Base-by-base conservation (phyloP, 257 asterid genomes). In the Eucommia ulmoides region DNA sequence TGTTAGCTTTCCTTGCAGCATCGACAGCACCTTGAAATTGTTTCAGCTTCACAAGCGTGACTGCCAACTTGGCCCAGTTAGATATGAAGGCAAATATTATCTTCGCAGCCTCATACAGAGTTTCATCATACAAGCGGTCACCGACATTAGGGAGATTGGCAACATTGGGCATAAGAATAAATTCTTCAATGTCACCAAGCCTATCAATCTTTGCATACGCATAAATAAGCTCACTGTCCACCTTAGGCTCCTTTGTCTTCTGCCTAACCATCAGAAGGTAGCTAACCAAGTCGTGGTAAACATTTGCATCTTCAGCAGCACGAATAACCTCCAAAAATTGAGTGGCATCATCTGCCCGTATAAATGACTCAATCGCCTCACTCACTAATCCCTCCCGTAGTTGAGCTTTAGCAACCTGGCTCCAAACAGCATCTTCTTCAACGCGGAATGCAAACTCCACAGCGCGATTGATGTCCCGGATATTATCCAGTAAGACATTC, bases 1-100 rank as follows among this genome's bases (percentile, higher is more conserved):
- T 91, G 57, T 91, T 91, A 48, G 99, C 99, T 77, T 91, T 91
- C 57, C 99, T 72, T n/a, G 99, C 99, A 44, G 99, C 99, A 87
- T 91, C 99, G 57, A 91, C 99, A 45, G 97, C 99, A 20, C 97
- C 87, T 77, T 91, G 99, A 71, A 87, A 91, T 65, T 91, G 99
- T 60, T 75, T 81, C 78, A 91, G 53, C 74, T 72, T 91, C 65
- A 91, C 99, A 24, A 91, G 71, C 14, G 99, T 91, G 63, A 48
- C 53, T 4, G 99, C 99, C 77, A 91, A 72, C 71, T 91, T 91
- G 63, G 89, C 95, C 99, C 99, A 91, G 64, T 91, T 91, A 53
- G 96, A 86, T 49, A 76, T 91, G 59, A 91, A 87, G 8, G 95
- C 93, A 79, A 73, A 91, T 23, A 91, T 87, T 22, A 91, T 81